Conservation (phyloP, 371 early-diverging fungal genomes). For the Rhizopus delemar region DNA sequence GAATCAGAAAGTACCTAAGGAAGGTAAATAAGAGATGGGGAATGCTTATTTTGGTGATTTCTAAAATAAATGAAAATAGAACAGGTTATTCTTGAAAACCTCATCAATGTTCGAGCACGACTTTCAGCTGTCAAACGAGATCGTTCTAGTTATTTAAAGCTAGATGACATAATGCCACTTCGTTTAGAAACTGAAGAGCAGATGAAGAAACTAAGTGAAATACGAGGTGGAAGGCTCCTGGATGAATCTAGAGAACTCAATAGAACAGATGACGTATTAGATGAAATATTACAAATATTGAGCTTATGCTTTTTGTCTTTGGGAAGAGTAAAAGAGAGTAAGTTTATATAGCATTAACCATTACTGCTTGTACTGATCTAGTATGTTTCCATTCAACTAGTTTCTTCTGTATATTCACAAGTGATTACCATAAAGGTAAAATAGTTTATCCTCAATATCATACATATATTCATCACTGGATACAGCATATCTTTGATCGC, state of each 20-base stretch:
- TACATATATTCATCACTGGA: background rate
- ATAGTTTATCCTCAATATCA: background rate
- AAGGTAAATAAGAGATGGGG: constrained; percentile 18
- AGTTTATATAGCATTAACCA: background rate
- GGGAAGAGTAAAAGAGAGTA: constrained; percentile 76
- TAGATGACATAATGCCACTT: constrained; percentile 62
- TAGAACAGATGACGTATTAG: constrained; percentile 71
- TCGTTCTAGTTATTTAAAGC: constrained; percentile 65
- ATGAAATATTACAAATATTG: constrained; percentile 75
- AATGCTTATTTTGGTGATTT: background rate
- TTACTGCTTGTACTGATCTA: constrained; percentile 6
- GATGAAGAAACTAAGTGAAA: constrained; percentile 28
- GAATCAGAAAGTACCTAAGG: constrained; percentile 29
- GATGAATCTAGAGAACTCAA: constrained; percentile 44
- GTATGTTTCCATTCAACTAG: constrained; percentile 48
- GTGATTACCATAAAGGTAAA: constrained; percentile 76
- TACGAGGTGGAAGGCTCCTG: constrained; percentile 31
- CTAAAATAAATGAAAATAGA: constrained; percentile 35
- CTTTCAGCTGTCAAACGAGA: constrained; percentile 72
- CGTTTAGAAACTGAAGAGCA: constrained; percentile 44
- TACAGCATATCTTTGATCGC: constrained; percentile 72
- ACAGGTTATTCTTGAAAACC: constrained; percentile 59
- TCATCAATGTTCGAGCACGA: constrained; percentile 66
- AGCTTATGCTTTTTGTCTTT: constrained; percentile 76
- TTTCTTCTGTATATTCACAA: constrained; percentile 77